Evolutionary conservation across 129 eudicot species (phyloP).

Genomic region (Tagetes patula): DNA sequence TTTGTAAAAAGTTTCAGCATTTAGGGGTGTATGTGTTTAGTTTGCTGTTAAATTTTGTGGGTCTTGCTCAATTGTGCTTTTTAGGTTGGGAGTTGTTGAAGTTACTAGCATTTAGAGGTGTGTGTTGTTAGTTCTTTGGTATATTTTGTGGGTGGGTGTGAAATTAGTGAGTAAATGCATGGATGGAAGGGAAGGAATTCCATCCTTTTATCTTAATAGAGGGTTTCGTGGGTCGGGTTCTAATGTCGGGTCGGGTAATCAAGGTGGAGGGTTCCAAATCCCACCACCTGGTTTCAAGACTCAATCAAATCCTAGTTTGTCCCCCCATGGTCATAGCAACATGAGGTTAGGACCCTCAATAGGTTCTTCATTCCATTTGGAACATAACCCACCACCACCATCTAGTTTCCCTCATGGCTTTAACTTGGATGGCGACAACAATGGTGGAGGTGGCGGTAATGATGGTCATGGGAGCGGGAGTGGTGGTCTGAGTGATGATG

Average conservation of each 20-base stretch:
- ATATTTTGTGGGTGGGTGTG: constrained; percentile 29
- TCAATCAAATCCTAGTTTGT: constrained; percentile 53
- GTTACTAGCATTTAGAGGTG: constrained; percentile 8
- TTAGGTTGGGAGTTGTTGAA: constrained; percentile 1
- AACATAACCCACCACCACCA: constrained; percentile 45
- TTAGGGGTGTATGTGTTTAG: constrained; percentile 24
- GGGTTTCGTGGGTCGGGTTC: constrained; percentile 61
- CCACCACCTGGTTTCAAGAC: constrained; percentile 59
- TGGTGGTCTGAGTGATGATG: neutral
- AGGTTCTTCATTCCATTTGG: constrained; percentile 59
- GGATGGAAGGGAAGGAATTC: constrained; percentile 96
- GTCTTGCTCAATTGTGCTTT: constrained; percentile 42
- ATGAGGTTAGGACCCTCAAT: constrained; percentile 41
- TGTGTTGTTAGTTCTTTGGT: constrained; percentile 9
- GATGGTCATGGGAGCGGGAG: constrained; percentile 4
- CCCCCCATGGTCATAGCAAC: constrained; percentile 48
- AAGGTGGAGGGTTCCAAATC: constrained; percentile 38
- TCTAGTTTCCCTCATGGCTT: constrained; percentile 46
- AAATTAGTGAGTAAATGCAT: constrained; percentile 69
- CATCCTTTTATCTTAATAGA: constrained; percentile 79
- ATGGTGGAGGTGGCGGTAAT: constrained; percentile 15
- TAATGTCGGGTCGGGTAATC: constrained; percentile 43
- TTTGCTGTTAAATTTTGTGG: constrained; percentile 24
- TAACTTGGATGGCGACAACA: constrained; percentile 23
- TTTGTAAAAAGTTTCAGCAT: neutral